A percentile compares a stretch with the other conserved stretches of the same genome.
Conservation (phyloP, 441 rosid genomes). For the Manihot esculenta region DNA sequence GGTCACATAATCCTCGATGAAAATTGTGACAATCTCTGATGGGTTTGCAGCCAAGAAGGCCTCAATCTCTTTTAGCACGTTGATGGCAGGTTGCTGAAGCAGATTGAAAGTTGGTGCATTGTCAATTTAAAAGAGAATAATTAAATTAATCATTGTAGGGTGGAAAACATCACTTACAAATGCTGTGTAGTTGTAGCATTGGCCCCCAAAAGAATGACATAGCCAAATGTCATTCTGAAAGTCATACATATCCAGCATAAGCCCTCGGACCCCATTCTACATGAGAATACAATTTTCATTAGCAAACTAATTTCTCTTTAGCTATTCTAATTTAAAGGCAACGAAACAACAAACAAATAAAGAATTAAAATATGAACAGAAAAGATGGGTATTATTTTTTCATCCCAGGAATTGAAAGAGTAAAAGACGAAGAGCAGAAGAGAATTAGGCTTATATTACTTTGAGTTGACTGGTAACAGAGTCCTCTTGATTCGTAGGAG, state of each 20-base stretch:
- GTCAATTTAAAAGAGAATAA: background rate
- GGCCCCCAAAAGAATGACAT: slow-evolving; percentile 74
- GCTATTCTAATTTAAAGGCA: no score
- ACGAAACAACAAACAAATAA: no score
- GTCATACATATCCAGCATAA: slow-evolving; percentile 94
- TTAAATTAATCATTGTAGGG: background rate
- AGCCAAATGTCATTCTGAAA: slow-evolving; percentile 75
- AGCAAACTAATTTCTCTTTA: background rate
- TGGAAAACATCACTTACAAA: slow-evolving; percentile 58
- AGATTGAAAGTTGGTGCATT: slow-evolving; percentile 3
- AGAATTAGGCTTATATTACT: slow-evolving; percentile 35
- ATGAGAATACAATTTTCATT: slow-evolving; percentile 17
- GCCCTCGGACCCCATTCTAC: slow-evolving; percentile 94
- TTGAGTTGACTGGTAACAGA: slow-evolving; percentile 75
- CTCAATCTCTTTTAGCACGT: slow-evolving; percentile 72
- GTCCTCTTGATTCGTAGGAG: slow-evolving; percentile 89
- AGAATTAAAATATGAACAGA: background rate
- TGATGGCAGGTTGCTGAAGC: slow-evolving; percentile 77
- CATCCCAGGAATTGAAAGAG: slow-evolving; percentile 5
- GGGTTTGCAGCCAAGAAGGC: slow-evolving; percentile 65
- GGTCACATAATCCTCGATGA: slow-evolving; percentile 88
- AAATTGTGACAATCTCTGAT: slow-evolving; percentile 82
- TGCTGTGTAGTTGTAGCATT: slow-evolving; percentile 71
- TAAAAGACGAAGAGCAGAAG: background rate
- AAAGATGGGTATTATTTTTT: no score